Percentiles rank a stretch among this genome's conserved stretches.
Conservation (phyloP, 2,329 filamentous ascomycete genomes). For the Calcarisporium arbuscula region DNA sequence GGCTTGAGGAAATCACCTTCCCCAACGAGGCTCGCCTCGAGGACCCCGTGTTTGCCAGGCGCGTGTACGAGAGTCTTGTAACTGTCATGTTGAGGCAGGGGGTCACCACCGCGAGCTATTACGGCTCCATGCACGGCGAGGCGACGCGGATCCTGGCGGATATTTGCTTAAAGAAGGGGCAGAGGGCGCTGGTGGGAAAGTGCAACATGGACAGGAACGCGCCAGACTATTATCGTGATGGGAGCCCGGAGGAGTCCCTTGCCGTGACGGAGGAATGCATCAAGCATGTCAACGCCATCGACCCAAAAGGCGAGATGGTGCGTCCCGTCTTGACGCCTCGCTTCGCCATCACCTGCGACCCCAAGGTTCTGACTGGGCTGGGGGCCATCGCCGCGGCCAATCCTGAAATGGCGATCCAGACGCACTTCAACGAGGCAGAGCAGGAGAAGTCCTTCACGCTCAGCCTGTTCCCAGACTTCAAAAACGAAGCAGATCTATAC, state of each 20-base stretch:
- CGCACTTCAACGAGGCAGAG: conserved; percentile 60
- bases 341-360: conserved; percentile 55
- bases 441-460: conserved; percentile 52
- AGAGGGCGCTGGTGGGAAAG: conserved; percentile 56
- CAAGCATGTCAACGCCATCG: conserved; percentile 36
- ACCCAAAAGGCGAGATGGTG: conserved; percentile 37
- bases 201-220: conserved; percentile 56
- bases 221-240: conserved; percentile 48
- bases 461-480: conserved; percentile 48
- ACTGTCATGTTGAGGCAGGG: conserved; percentile 54
- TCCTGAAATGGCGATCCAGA: conserved; percentile 51
- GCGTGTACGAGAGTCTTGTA: conserved; percentile 46
- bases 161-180: conserved; percentile 43
- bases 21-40: conserved; percentile 56
- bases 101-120: conserved; percentile 56
- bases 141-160: conserved; percentile 53
- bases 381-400: conserved; percentile 45
- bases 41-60: conserved; percentile 45
- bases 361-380: conserved; percentile 46
- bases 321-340: conserved; percentile 49
- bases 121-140: conserved; percentile 47
- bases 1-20: conserved; percentile 59
- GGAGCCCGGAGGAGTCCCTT: conserved; percentile 38
- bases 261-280: conserved; percentile 44
- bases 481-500: conserved; percentile 55